Percentiles rank a stretch among this genome's conserved stretches.
These are phyloP conservation scores for Rhodotorula sp. DNA, from an alignment of 1,284 basidiomycete species.

Conservation along the genomic window DNA sequence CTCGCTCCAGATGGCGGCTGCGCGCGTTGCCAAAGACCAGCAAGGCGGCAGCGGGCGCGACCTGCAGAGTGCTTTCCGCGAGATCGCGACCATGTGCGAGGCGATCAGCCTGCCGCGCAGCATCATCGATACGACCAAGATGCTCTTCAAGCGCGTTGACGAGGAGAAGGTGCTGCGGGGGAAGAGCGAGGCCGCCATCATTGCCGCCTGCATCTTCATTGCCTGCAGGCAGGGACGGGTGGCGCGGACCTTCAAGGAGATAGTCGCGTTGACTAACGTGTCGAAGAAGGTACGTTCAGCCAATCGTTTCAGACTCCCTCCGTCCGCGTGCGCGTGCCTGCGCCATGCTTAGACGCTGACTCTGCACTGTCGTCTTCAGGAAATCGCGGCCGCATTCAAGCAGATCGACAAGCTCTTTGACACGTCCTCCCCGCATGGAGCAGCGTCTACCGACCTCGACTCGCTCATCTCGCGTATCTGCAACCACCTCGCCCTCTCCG, in stretches of 20 bases:
- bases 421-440: constrained; percentile 42
- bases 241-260: constrained; percentile 92
- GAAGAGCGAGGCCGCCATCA: constrained; percentile 87
- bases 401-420: constrained; percentile 91
- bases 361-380: constrained; percentile 42
- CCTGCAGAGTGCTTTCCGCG: constrained; percentile 81
- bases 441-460: constrained; percentile 58
- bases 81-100: constrained; percentile 90
- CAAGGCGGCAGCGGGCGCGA: constrained; percentile 66
- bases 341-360: background rate
- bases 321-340: background rate
- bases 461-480: constrained; percentile 89
- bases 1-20: constrained; percentile 87
- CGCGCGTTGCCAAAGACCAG: constrained; percentile 67
- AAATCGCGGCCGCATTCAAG: constrained; percentile 92
- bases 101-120: constrained; percentile 93
- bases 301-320: background rate
- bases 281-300: constrained; percentile 69
- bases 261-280: constrained; percentile 88
- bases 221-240: constrained; percentile 93
- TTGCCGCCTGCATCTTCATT: constrained; percentile 97
- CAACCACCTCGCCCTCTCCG: constrained; percentile 87
- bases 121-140: constrained; percentile 92
- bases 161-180: constrained; percentile 91
- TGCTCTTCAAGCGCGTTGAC: constrained; percentile 93